phyloP scores from a whole-genome alignment of 495 filamentous ascomycete genomes.

The Massariosphaeria phaeospora region DNA sequence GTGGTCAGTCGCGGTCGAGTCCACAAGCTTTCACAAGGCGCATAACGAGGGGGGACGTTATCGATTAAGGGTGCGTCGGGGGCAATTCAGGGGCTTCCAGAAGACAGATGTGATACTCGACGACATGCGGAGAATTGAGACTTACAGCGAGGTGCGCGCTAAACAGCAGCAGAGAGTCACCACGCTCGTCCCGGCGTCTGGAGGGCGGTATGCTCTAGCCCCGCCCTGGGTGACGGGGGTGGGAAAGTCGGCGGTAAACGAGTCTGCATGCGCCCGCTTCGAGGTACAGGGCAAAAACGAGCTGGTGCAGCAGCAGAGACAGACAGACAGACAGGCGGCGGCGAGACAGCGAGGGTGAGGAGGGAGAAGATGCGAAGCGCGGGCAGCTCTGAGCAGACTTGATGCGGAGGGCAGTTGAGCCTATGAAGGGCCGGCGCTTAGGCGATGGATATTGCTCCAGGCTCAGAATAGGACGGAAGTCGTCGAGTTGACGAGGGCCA shows the following conservation, averaged over 20 bases:
- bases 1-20: conserved; percentile 24
- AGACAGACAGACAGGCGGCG: conserved; percentile 11
- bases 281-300: conserved; percentile 13
- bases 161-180: conserved; percentile 21
- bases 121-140: conserved; percentile 28
- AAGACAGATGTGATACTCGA: conserved; percentile 24
- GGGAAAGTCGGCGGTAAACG: conserved; percentile 18
- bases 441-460: conserved; percentile 32
- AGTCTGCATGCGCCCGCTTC: conserved; percentile 35
- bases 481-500: conserved; percentile 24
- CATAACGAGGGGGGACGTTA: conserved; percentile 24
- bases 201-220: conserved; percentile 32
- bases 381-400: conserved; percentile 9
- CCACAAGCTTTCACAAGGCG: conserved; percentile 6
- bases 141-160: conserved; percentile 34
- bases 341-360: conserved; percentile 13
- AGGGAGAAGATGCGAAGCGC: conserved; percentile 26
- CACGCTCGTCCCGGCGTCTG: conserved; percentile 25
- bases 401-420: conserved; percentile 11
- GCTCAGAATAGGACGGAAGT: conserved; percentile 28
- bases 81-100: conserved; percentile 26
- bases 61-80: conserved; percentile 26
- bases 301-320: conserved; percentile 27
- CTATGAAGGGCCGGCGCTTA: conserved; percentile 33
- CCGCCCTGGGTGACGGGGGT: conserved; percentile 34